A percentile compares a stretch with the other conserved stretches of the same genome.
phyloP scores from a whole-genome alignment of 306 rosid genomes.

The Vachellia collinsii region DNA sequence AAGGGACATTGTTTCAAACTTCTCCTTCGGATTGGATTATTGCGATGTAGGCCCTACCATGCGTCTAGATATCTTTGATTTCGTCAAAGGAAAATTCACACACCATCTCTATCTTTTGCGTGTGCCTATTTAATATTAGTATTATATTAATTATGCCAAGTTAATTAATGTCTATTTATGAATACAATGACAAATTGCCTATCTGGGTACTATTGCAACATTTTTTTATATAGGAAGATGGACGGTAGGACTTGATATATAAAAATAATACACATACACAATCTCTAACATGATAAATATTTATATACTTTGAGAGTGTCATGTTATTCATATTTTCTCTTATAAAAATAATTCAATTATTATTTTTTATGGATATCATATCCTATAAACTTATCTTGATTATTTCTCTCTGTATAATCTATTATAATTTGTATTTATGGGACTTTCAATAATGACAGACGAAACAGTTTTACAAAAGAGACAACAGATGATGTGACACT shows the following conservation, averaged over 20 bases:
- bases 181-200: neutral
- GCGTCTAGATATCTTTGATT: neutral
- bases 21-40: conserved; percentile 35
- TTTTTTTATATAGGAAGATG: neutral
- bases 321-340: no score
- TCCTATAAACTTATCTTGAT: no score
- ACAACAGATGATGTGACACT: no score
- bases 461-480: no score
- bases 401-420: no score
- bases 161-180: neutral
- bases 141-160: neutral
- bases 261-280: neutral
- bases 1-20: neutral
- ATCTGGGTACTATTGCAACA: neutral
- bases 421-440: no score
- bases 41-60: conserved; percentile 29
- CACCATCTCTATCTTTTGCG: neutral
- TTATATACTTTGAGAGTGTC: no score
- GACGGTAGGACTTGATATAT: neutral
- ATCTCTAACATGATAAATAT: neutral
- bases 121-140: neutral
- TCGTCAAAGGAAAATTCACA: neutral
- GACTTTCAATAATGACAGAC: no score
- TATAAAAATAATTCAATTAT: no score
- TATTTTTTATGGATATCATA: no score